Evolutionary conservation across 2,329 filamentous ascomycete species (phyloP), one percentile per base, ranked within the genome.

Genomic region (Pseudogymnoascus sp.): DNA sequence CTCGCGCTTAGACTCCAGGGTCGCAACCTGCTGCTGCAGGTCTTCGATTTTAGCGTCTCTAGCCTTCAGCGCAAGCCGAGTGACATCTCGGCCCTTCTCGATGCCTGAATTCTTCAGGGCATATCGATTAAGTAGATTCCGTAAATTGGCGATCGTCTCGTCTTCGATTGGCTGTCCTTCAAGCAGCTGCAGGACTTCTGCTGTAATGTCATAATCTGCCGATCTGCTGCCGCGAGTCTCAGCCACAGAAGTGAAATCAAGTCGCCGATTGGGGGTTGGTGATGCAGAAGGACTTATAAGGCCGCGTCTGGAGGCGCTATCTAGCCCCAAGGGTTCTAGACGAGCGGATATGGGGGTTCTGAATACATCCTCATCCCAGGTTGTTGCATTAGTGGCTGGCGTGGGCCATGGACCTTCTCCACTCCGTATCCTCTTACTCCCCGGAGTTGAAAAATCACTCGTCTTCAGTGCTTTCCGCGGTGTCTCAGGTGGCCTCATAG

Each of bases 11-110:
- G 79, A 78, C 70, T 86, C 81, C 37, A 88, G 72, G 11, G 75
- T 76, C 4, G 73, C 63, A 80, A 96, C 78, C 68, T 88, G 77
- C 71, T 89, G 77, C 77, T 87, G 82, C 75, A 96, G 75, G 74
- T 89, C 78, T 73, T 80, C 75, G 72, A 88, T 78, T 76, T 86
- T 77, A 72, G 84, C 75, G 77, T 93, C 87, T 66, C 86, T 87
- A 3, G 80, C 79, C 70, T 84, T 86, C 36, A 90, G 70, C 3
- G 81, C 82, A 7, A 82, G 73, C n/a, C 89, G 77, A 3, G 83
- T 81, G 5, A 88, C 82, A 65, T 93, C 88, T 2, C 89, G 78
- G 0, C 88, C 88, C 65, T 82, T 82, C 40, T 79, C 78, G 18
- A 89, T 78, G 0, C 89, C 89, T 68, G 82, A 83, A 0, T 81